A percentile compares a stretch with the other conserved stretches of the same genome.
Evolutionary conservation across 345 rosid species (phyloP).

Genomic region (Euphorbia peplus): DNA sequence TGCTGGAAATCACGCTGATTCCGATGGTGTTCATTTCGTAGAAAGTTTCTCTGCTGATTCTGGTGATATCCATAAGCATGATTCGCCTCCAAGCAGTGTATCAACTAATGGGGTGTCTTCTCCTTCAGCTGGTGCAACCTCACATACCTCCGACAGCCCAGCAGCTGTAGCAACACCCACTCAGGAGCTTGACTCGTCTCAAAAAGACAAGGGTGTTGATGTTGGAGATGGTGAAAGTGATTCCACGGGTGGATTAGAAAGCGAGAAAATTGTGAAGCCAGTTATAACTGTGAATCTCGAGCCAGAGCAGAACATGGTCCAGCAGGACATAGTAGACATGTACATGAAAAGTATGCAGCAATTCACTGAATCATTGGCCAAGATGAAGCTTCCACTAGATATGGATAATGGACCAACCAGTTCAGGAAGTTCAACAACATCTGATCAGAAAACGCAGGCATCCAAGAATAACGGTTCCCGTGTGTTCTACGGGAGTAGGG

Average conservation of each 20-base stretch:
- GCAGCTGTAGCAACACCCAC: conserved; percentile 19
- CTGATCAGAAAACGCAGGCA: conserved; percentile 67
- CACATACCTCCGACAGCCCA: conserved; percentile 49
- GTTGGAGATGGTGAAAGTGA: conserved; percentile 43
- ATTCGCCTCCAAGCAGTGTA: conserved; percentile 78
- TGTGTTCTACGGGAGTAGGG: conserved; percentile 97
- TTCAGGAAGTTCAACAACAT: conserved; percentile 80
- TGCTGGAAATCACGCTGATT: conserved; percentile 50
- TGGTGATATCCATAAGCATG: conserved; percentile 49
- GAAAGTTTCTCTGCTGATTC: conserved; percentile 56
- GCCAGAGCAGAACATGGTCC: conserved; percentile 73
- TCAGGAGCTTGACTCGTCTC: conserved; percentile 44
- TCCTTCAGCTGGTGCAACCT: conserved; percentile 60
- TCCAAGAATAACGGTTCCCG: conserved; percentile 73
- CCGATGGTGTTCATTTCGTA: conserved; percentile 39
- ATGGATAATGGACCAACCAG: conserved; percentile 61
- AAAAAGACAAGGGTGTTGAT: conserved; percentile 38
- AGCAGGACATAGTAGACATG: conserved; percentile 97
- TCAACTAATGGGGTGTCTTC: conserved; percentile 75
- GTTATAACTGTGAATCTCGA: conserved; percentile 50
- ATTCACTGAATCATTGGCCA: conserved; percentile 96
- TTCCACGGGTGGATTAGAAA: conserved; percentile 45
- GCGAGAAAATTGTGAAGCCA: conserved; percentile 46
- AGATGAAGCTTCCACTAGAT: conserved; percentile 98
- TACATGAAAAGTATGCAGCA: conserved; percentile 99